Base-by-base conservation (phyloP, 305 asterid genomes). In the Coffea humblotiana region DNA sequence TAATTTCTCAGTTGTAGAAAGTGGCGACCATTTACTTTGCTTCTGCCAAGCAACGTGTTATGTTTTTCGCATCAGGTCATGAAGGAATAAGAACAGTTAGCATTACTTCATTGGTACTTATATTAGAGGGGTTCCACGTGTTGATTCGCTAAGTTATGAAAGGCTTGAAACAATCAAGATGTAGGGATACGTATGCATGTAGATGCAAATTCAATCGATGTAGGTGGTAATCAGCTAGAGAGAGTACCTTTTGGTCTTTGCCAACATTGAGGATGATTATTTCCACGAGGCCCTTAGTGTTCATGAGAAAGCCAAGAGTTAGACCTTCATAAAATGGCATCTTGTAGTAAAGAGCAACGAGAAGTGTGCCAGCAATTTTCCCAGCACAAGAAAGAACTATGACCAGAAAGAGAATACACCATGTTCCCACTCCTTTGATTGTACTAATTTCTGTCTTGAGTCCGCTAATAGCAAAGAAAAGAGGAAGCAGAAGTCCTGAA, bases 261-360 rank as follows among this genome's bases (percentile, higher is more conserved):
- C 98, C 98, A 29, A 95, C 98, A 21, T 95, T 95, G 79, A 95
- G 97, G n/a, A 93, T 94, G 78, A 95, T 95, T 90, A 95, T 93
- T 90, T 95, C 98, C 66, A 93, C 88, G 21, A 95, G 94, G 18
- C 99, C 99, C 79, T 95, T 95, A 64, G 98, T 91, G 73, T 95
- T 95, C 99, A 95, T 92, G 82, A 95, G 94, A 77, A 95, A 77
- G 35, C 98, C 98, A 61, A 95, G 93, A 0, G 97, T 89, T 18
- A 95, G 88, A 0, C 99, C 98, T 63, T 93, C 99, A 19, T 87
- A 76, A 63, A 93, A 86, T 0, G 98, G 95, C 87, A 93, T 93
- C 77, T 90, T 84, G 75, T 93, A 92, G 80, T 88, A 90, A 3
- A 95, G 87, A 77, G 97, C 72, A 45, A 89, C 92, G 12, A 95